Percentiles rank a stretch among this genome's conserved stretches.
These are phyloP conservation scores for Zoysia pacifica DNA, from an alignment of 176 grass and related monocot species.

Conservation along the genomic window DNA sequence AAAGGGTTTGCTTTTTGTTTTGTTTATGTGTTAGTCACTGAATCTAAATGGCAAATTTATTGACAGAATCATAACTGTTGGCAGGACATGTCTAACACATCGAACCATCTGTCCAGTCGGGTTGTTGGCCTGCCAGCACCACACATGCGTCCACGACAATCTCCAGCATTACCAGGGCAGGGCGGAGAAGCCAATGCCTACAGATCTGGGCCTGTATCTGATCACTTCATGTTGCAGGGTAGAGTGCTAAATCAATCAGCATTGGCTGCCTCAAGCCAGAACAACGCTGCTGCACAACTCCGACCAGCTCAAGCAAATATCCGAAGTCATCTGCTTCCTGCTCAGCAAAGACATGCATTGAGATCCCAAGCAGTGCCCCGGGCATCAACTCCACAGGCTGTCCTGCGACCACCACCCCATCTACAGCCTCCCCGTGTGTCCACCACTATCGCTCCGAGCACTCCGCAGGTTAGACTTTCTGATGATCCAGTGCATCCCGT, in stretches of 20 bases:
- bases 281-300: not conserved
- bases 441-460: not conserved
- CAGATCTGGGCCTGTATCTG: constrained; percentile 9
- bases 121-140: constrained; percentile 30
- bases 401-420: not conserved
- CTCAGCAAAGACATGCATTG: constrained; percentile 25
- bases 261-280: not conserved
- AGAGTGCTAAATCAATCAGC: constrained; percentile 20
- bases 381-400: constrained; percentile 1
- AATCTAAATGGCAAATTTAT: constrained; percentile 16
- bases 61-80: constrained; percentile 37
- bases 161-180: constrained; percentile 31
- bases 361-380: constrained; percentile 16
- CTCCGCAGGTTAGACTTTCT: constrained; percentile 7
- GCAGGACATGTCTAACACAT: constrained; percentile 43
- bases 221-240: constrained; percentile 10
- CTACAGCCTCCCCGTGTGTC: not conserved
- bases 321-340: constrained; percentile 15
- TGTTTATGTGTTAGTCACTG: not conserved
- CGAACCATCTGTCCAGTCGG: constrained; percentile 29
- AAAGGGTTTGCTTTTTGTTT: not conserved
- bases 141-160: constrained; percentile 17
- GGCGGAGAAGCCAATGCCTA: constrained; percentile 42
- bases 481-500: constrained; percentile 37
- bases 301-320: constrained; percentile 11